Evolutionary conservation across 2,329 filamentous ascomycete genomes (phyloP).

Genomic region (Talaromyces sp.): DNA sequence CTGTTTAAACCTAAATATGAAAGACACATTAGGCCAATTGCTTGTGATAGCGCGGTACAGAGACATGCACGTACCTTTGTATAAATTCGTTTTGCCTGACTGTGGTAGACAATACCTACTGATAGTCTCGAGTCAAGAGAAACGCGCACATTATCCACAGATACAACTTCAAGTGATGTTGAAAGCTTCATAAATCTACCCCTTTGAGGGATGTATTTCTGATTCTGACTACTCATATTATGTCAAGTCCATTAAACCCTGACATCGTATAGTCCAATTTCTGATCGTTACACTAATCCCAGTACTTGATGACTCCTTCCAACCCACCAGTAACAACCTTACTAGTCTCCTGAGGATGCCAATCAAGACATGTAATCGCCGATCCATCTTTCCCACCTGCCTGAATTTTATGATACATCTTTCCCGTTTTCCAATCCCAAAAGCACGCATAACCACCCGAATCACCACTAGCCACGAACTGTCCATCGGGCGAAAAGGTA

Average conservation of each 20-base stretch:
- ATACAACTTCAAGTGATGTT: too few species aligned
- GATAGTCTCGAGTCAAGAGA: background rate
- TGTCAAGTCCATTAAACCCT: too few species aligned
- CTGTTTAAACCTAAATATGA: too few species aligned
- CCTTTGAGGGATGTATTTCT: too few species aligned
- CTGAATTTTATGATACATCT: conserved; percentile 96
- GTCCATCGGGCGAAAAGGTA: conserved; percentile 82
- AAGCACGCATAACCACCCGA: conserved; percentile 87
- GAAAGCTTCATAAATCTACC: too few species aligned
- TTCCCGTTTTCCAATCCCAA: conserved; percentile 99
- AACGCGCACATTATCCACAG: background rate
- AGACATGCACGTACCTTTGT: too few species aligned
- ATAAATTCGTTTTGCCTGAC: too few species aligned
- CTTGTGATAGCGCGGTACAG: too few species aligned
- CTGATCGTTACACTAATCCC: conserved; percentile 63
- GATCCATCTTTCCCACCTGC: conserved; percentile 65
- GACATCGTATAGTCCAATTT: background rate
- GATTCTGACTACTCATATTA: background rate
- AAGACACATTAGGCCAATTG: too few species aligned
- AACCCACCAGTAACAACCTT: conserved; percentile 89
- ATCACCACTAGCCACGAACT: conserved; percentile 84
- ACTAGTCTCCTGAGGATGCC: conserved; percentile 96
- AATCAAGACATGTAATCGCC: conserved; percentile 80
- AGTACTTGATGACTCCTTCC: conserved; percentile 85
- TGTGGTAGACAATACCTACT: too few species aligned